Base-by-base conservation (phyloP, 768 basidiomycete genomes). In the Tricholoma saponaceum region DNA sequence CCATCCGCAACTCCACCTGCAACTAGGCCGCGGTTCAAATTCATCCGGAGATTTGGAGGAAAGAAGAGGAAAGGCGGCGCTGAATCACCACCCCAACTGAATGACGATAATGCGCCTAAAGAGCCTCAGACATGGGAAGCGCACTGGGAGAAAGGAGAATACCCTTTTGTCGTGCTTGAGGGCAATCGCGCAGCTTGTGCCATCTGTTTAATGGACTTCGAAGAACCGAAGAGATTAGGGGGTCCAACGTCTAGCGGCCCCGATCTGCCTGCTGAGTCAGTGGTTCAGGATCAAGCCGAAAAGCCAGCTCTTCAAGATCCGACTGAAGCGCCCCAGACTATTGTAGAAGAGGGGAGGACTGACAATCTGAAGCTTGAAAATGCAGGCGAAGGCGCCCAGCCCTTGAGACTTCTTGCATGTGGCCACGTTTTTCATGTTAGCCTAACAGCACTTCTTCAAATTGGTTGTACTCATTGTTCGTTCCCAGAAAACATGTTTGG, bases 391-490 rank as follows among this genome's bases (percentile, higher is more conserved):
- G 89, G 88, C 0, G 79, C 86, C 1, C 88, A 92, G 58, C 90
- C 90, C 5, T 70, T 96, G 62, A 76, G 93, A 65, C 69, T 92
- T 37, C 70, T 95, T 52, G 77, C 76, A 2, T 96, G 94, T 62
- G 88, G 88, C 2, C 94, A 96, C 76, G 90, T 90, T 49, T 96
- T 93, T 72, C 94, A 96, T 74, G 92, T 94, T 60, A 70, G 90
- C 76, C 5, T 47, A 20, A 25, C 41, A 23, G 25, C 10, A 18
- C 41, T 57, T 5, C 25, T 53, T n/a, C 12, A 18, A 41, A 13
- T 30, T 18, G n/a, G 47, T 37, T 30, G 44, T 41, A 56, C 55
- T 60, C 43, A n/a, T 59, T 59, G 12, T 60, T 41, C 56, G 58
- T 50, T 32, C 56, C 20, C 62, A 90, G 90, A 85, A 90, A 90